Evolutionary conservation across 169 alveolate species (phyloP), one percentile per base, ranked within the genome.

Genomic region (Babesia ovata): DNA sequence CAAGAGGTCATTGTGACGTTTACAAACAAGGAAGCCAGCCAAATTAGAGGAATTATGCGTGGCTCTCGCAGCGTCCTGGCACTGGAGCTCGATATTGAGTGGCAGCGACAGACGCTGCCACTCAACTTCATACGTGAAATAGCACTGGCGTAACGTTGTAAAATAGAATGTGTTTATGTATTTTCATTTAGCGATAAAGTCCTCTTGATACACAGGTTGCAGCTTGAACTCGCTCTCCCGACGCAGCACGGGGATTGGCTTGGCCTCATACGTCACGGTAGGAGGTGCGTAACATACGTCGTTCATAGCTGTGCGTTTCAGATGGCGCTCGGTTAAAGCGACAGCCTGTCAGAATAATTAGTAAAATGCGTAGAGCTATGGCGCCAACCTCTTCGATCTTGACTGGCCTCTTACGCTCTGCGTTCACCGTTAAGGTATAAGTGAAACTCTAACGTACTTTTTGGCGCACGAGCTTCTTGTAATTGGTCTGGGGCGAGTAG

Each of bases 51-150:
- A 44, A 72, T 73, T 29, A 59, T 88, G 69, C 57, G 65, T 22
- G 93, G 93, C 48, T 87, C 93, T 0, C 88, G 81, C 24, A 87
- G 90, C 76, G 73, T 66, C 48, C 63, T 84, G 39, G 91, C 81
- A 28, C 59, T 87, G 19, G 56, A 72, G 21, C 33, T 87, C 17
- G 84, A 83, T 39, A 57, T 77, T 22, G 70, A 71, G 21, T 72
- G 84, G 26, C 50, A 69, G 24, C 53, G 67, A 19, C 70, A 69
- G 17, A 84, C 84, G 62, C 69, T 84, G 58, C 84, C 87, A n/a
- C 83, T 79, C 50, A 58, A 52, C 58, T 79, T 79, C 82, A 61
- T 79, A 12, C 75, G 46, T 19, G 70, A 66, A 53, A 69, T 79
- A 17, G 4, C 19, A 54, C 53, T 60, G 1, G 21, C 4, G 0